Evolutionary conservation across 2,329 filamentous ascomycete genomes (phyloP), one percentile per base, ranked within the genome.

Genomic region (Westerdykella ornata): DNA sequence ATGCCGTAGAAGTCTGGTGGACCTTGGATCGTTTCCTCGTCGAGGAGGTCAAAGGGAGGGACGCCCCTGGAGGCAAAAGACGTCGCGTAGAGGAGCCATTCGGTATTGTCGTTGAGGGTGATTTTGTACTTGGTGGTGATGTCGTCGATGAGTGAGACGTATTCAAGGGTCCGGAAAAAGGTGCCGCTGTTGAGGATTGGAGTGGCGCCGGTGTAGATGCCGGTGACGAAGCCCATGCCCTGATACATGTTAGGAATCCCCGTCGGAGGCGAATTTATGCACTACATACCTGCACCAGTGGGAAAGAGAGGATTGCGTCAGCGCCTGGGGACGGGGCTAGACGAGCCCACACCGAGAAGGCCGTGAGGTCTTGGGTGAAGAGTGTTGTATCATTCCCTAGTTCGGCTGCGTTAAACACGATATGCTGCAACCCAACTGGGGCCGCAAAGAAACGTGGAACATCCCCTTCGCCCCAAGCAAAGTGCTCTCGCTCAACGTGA

Each of bases 161-260:
- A 63, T n/a, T 57, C 44, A 8, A 96, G 72, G 16, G 75, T 81
- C 44, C 75, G 75, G 72, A 92, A 94, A 52, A 83, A 84, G 1
- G 94, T 77, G 1, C 81, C 81, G 29, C 82, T 85, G 52, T 86
- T 80, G 29, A 97, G 72, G 2, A 82, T 56, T 1, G 90, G 90
- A 12, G 79, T 81, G 0, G 80, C 73, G 18, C 78, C 78, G 42
- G 75, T 75, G 66, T 90, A 97, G 19, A 86, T 64, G 1, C 75
- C 88, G 3, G 89, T 96, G 15, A 94, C 73, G 53, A 88, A 92
- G 0, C 81, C 85, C 80, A 94, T 92, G 14, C 92, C 92, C 60
- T 97, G 30, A 3, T 33, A 3, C 3, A 9, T 7, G 30, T 33
- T 17, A 33, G 16, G 9, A 33, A 33, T 15, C 8, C 16, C 9